These are phyloP conservation scores for Poterioochromonas sp. DNA, from an alignment of 352 stramenopile species.

Conservation along the genomic window DNA sequence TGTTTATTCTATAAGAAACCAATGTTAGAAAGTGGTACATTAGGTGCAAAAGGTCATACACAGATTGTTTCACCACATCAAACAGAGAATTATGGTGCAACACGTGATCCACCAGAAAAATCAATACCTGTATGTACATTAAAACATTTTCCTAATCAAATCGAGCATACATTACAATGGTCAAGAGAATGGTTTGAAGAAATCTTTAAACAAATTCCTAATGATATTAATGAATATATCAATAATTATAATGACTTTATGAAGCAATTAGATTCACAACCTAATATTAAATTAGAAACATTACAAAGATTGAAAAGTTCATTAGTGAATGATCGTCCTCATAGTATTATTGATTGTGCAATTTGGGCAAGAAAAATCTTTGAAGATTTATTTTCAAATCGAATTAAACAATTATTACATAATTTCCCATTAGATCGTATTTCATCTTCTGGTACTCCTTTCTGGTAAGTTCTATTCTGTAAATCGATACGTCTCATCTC, in stretches of 20 bases:
- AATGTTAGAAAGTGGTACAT: conserved; percentile 97
- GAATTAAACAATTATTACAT: conserved; percentile 92
- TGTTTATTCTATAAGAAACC: conserved; percentile 84
- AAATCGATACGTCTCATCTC: background rate
- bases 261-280: conserved; percentile 83
- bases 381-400: conserved; percentile 93
- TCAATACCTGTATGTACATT: conserved; percentile 98
- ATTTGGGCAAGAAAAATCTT: conserved; percentile 86
- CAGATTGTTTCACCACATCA: conserved; percentile 73
- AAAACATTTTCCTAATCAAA: conserved; percentile 99
- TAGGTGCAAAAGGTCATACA: conserved; percentile 90
- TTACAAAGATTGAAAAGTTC: conserved; percentile 74
- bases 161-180: conserved; percentile 96
- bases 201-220: conserved; percentile 89
- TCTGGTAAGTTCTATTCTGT: conserved; percentile 76
- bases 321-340: conserved; percentile 77
- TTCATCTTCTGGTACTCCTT: conserved; percentile 87
- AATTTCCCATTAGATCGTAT: conserved; percentile 97
- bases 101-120: conserved; percentile 95
- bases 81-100: conserved; percentile 90
- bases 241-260: conserved; percentile 61
- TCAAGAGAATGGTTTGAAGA: conserved; percentile 98
- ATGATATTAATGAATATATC: conserved; percentile 89
- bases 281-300: conserved; percentile 92
- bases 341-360: conserved; percentile 92